These are phyloP conservation scores for Zarea fungicola DNA, from an alignment of 2,329 filamentous ascomycete species.

Conservation along the genomic window DNA sequence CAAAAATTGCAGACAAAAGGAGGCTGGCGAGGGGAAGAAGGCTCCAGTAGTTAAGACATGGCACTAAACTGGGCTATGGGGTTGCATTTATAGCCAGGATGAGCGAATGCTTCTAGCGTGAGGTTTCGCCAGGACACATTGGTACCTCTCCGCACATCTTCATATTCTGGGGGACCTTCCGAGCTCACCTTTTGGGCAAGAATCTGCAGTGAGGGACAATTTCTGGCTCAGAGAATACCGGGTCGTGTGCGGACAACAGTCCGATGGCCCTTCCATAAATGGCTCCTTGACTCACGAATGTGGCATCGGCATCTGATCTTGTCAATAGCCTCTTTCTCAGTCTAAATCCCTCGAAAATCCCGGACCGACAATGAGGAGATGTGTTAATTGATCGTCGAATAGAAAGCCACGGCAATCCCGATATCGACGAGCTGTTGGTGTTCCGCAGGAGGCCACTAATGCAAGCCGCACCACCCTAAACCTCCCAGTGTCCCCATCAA, in stretches of 20 bases:
- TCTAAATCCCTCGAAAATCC: neutral
- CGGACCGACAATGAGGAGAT: constrained; percentile 9
- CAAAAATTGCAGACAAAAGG: neutral
- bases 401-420: neutral
- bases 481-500: neutral
- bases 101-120: too few species aligned
- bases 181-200: constrained; percentile 4
- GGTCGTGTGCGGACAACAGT: neutral
- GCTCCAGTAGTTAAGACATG: neutral
- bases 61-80: neutral
- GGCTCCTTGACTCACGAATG: neutral
- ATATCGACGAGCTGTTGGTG: neutral
- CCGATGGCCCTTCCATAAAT: neutral
- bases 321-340: neutral
- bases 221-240: neutral
- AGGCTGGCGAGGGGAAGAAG: neutral
- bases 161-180: neutral
- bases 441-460: neutral
- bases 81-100: constrained; percentile 3
- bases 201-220: neutral
- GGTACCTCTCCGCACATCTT: neutral
- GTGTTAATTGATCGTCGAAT: constrained; percentile 5
- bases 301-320: neutral
- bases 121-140: too few species aligned
- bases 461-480: constrained; percentile 1